Percentiles rank a stretch among this genome's conserved stretches.
These are phyloP conservation scores for Fusarium sp. DNA, from an alignment of 2,329 filamentous ascomycete species.

Conservation along the genomic window DNA sequence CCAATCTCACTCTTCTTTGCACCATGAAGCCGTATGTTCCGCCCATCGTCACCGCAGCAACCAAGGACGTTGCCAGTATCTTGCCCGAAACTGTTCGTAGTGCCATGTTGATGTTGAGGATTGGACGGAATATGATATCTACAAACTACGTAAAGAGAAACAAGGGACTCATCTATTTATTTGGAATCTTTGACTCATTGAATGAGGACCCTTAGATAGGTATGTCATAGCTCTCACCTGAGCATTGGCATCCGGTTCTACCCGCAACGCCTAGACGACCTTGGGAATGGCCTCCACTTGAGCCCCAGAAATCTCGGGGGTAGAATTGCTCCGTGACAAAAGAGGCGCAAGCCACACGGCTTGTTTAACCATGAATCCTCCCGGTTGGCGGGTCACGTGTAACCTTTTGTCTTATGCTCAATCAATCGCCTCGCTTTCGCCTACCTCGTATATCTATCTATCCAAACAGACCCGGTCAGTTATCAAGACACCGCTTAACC, in stretches of 20 bases:
- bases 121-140: not conserved
- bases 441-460: not conserved
- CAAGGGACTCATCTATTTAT: not conserved
- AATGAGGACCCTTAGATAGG: not conserved
- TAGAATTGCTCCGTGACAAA: slow-evolving; percentile 2
- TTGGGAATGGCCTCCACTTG: slow-evolving; percentile 10
- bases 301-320: not conserved
- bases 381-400: not conserved
- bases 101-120: slow-evolving; percentile 13
- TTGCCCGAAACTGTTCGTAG: slow-evolving; percentile 22
- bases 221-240: slow-evolving; percentile 10
- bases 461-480: not conserved
- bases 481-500: not conserved
- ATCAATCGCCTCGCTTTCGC: not conserved
- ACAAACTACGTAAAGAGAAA: not conserved
- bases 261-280: not conserved
- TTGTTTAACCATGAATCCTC: not conserved
- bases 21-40: slow-evolving; percentile 31
- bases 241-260: slow-evolving; percentile 15
- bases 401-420: not conserved
- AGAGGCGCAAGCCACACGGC: not conserved
- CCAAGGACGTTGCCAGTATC: slow-evolving; percentile 24
- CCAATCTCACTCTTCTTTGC: slow-evolving; percentile 12
- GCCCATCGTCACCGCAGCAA: slow-evolving; percentile 16
- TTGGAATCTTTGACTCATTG: slow-evolving; percentile 7